Conservation (phyloP, 2,329 filamentous ascomycete genomes). For the Acephala macrosclerotiorum region DNA sequence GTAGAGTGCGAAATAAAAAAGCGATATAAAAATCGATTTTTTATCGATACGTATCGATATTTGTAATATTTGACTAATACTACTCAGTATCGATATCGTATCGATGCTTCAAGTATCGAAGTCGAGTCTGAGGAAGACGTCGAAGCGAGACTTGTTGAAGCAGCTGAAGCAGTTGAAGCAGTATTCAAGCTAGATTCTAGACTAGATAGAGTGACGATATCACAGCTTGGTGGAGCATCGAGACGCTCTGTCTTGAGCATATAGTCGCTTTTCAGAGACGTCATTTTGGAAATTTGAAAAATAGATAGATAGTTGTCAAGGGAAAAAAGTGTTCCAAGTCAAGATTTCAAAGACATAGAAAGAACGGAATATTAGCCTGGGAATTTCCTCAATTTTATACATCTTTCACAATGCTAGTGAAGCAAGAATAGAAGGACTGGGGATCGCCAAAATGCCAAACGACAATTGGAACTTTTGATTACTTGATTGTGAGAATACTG, state of each 20-base stretch:
- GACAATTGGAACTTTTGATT: no score
- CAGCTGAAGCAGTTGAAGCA: not conserved
- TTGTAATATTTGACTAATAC: no score
- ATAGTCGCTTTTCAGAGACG: not conserved
- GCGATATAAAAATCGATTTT: no score
- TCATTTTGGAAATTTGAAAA: not conserved
- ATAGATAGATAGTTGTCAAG: not conserved
- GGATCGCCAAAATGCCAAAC: no score
- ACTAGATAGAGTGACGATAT: not conserved
- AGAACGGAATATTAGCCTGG: not conserved
- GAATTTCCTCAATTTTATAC: not conserved
- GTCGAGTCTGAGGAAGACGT: not conserved
- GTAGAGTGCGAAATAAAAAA: no score
- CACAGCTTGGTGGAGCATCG: slow-evolving; percentile 2
- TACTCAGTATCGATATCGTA: no score
- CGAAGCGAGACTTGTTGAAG: not conserved
- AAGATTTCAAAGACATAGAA: not conserved
- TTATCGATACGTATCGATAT: no score
- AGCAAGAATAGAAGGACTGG: no score
- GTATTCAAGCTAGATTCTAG: not conserved
- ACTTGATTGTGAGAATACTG: no score
- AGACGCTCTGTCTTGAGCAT: not conserved
- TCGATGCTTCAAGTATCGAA: no score
- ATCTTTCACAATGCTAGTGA: not conserved
- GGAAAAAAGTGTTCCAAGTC: not conserved